Base-by-base conservation (phyloP, 352 stramenopile genomes). In the Phytopythium boreale region DNA sequence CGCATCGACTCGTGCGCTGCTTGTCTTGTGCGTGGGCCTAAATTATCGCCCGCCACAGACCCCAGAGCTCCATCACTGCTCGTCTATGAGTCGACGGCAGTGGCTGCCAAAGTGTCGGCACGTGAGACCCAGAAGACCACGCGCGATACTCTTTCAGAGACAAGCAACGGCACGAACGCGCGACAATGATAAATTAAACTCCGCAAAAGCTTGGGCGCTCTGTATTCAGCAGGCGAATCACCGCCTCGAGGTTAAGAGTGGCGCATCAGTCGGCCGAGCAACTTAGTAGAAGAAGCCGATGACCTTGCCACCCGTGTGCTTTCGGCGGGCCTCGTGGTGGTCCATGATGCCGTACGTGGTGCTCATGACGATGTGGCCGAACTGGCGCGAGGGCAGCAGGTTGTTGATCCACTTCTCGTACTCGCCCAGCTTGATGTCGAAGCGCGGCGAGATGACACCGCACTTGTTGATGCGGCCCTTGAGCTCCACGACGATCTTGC, bases 331-430 rank as follows among this genome's bases (percentile, higher is more conserved):
- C 74, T 96, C 88, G 80, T 94, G 86, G 82, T 96, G 88, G 81
- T 96, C 88, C 88, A 96, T 96, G 82, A 96, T 96, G 78, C 88
- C 88, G 78, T 92, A 96, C 65, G 88, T 96, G 51, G 88, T 96
- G 66, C 75, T 88, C 46, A 96, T 68, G 22, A 96, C 93, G 72
- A 99, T 97, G 84, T 99, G 97, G 69, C 98, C 98, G 85, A 99
- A 99, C 89, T 99, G 97, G 61, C 97, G 93, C 77, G 91, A 98
- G 3, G 98, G 98, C 61, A 99, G 79, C 64, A 99, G 82, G 83
- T 99, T 99, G 79, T 98, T 98, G 68, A 99, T 97, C 97, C 97
- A 99, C 86, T 99, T 99, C 84, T 99, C 97, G 75, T 99, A 98
- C 73, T 99, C 97, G 36, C 79, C 66, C 51, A 98, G 70, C 76